Conservation (phyloP, 805 yeast genomes). For the Brettanomyces custersianus region DNA sequence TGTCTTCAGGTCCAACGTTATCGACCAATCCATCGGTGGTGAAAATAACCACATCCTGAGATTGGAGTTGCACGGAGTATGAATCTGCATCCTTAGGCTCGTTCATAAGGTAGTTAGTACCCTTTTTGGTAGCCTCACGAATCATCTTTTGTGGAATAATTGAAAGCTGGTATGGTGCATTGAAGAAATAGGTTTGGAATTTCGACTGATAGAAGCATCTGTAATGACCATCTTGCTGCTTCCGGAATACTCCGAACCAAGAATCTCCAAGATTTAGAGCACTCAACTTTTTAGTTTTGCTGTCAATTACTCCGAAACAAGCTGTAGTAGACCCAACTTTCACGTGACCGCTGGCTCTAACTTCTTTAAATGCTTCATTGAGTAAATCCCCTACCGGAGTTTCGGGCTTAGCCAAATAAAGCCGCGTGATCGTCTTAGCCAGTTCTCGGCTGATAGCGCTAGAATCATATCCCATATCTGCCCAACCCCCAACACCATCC, state of each 20-base stretch:
- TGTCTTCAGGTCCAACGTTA: constrained; percentile 66
- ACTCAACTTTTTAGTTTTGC: constrained; percentile 40
- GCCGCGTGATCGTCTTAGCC: constrained; percentile 44
- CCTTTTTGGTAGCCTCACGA: constrained; percentile 42
- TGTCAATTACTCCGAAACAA: constrained; percentile 65
- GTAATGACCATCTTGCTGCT: constrained; percentile 14
- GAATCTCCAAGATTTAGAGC: constrained; percentile 91
- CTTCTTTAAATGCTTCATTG: constrained; percentile 42
- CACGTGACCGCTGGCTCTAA: constrained; percentile 48
- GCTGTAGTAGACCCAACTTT: constrained; percentile 93
- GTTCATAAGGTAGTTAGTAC: constrained; percentile 62
- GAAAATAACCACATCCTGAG: constrained; percentile 69
- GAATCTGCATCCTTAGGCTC: constrained; percentile 61
- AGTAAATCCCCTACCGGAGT: constrained; percentile 42
- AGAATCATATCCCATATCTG: constrained; percentile 84
- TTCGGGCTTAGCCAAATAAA: constrained; percentile 17
- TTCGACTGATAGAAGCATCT: constrained; percentile 55
- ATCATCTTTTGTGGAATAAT: constrained; percentile 62
- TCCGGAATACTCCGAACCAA: constrained; percentile 81
- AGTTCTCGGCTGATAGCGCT: constrained; percentile 78
- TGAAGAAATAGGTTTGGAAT: constrained; percentile 79
- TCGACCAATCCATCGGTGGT: constrained; percentile 95
- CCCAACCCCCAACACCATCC: constrained; percentile 99
- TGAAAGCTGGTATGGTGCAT: constrained; percentile 87
- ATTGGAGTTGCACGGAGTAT: constrained; percentile 53